These are phyloP conservation scores for Serendipita sp. DNA, from an alignment of 768 basidiomycete genomes.

Conservation along the genomic window DNA sequence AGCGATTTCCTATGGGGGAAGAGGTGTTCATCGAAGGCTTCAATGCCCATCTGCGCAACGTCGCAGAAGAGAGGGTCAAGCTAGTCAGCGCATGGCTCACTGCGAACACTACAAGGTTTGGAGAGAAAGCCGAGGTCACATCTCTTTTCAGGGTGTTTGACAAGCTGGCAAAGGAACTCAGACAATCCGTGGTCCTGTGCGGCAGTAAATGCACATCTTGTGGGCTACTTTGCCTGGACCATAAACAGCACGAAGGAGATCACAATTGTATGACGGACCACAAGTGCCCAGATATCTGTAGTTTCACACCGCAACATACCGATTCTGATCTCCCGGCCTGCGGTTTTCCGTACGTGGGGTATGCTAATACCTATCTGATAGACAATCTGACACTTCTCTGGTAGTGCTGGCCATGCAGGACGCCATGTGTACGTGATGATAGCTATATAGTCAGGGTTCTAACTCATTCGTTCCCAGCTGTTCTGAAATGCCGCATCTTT, in stretches of 20 bases:
- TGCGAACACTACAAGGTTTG: constrained; percentile 34
- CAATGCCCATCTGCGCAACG: constrained; percentile 22
- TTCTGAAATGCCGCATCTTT: constrained; percentile 33
- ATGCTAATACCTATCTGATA: background rate
- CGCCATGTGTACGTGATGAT: constrained; percentile 32
- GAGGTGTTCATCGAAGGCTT: constrained; percentile 28
- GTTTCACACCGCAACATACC: constrained; percentile 26
- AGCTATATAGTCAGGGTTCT: background rate
- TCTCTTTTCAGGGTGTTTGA: constrained; percentile 31
- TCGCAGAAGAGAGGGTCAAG: constrained; percentile 30
- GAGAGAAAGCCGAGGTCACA: constrained; percentile 28
- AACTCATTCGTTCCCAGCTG: constrained; percentile 27
- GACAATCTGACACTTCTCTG: background rate
- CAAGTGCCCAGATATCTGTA: constrained; percentile 29
- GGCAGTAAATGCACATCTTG: constrained; percentile 32
- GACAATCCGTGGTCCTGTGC: constrained; percentile 33
- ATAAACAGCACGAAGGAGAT: constrained; percentile 29
- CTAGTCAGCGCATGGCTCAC: constrained; percentile 38
- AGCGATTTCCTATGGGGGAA: constrained; percentile 26
- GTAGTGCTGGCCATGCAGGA: constrained; percentile 42
- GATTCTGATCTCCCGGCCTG: constrained; percentile 21
- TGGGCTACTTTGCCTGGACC: constrained; percentile 32
- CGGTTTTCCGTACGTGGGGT: constrained; percentile 35
- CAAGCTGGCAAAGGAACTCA: constrained; percentile 30
- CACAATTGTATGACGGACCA: constrained; percentile 42